A percentile compares a stretch with the other conserved stretches of the same genome.
phyloP scores from a whole-genome alignment of 768 basidiomycete species.

The Paxillus rubicundulus region DNA sequence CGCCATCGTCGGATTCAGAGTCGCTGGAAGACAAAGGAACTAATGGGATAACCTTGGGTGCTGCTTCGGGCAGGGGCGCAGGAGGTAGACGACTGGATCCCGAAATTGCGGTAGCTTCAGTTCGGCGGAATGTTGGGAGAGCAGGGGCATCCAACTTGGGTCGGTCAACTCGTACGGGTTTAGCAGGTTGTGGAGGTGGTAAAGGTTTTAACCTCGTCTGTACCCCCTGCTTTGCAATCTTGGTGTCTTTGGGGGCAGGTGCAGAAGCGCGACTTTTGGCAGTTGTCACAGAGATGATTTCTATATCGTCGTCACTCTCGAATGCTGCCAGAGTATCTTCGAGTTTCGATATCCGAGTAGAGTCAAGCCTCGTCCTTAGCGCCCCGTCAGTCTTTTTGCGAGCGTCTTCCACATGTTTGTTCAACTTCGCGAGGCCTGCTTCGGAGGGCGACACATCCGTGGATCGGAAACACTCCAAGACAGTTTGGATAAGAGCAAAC shows the following conservation, averaged over 20 bases:
- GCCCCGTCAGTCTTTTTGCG: conserved; percentile 45
- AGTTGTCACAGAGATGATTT: conserved; percentile 45
- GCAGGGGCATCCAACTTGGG: conserved; percentile 38
- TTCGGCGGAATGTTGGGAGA: conserved; percentile 44
- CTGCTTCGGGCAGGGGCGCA: conserved; percentile 10
- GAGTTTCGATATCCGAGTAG: conserved; percentile 59
- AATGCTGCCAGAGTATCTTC: conserved; percentile 67
- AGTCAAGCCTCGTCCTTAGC: conserved; percentile 50
- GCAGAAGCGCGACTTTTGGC: conserved; percentile 11
- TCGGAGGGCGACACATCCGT: conserved; percentile 54
- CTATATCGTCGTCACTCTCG: conserved; percentile 57
- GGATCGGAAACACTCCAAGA: conserved; percentile 75
- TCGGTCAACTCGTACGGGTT: conserved; percentile 18
- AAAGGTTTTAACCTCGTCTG: conserved; percentile 19
- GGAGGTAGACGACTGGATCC: conserved; percentile 34
- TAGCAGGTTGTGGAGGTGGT: conserved; percentile 13
- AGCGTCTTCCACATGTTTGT: conserved; percentile 60
- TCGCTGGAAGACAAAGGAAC: conserved; percentile 45
- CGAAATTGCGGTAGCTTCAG: conserved; percentile 23
- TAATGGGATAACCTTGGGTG: conserved; percentile 9
- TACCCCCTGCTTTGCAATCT: conserved; percentile 17
- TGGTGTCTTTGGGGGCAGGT: conserved; percentile 9
- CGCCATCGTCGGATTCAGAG: conserved; percentile 48
- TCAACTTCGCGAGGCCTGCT: conserved; percentile 61
- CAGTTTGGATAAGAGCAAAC: conserved; percentile 74